A percentile compares a stretch with the other conserved stretches of the same genome.
These are phyloP conservation scores for Aspergillus sergii DNA, from an alignment of 2,329 filamentous ascomycete genomes.

Conservation along the genomic window DNA sequence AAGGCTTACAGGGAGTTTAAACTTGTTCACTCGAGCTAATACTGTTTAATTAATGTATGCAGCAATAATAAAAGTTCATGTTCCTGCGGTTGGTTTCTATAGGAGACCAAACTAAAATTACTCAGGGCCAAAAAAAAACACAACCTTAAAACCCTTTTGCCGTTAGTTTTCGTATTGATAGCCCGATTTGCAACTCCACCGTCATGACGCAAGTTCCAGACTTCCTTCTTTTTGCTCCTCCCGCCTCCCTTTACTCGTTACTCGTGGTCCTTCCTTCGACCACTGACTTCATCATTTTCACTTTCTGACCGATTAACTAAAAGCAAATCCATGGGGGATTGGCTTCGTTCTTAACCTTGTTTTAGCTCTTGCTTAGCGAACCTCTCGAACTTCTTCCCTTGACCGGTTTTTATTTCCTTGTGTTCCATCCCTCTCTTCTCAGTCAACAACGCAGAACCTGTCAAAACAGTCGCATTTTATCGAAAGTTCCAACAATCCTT, in stretches of 20 bases:
- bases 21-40: neutral
- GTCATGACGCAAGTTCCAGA: conserved; percentile 12
- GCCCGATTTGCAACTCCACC: neutral
- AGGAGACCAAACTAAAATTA: neutral
- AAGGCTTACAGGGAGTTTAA: neutral
- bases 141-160: neutral
- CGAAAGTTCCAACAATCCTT: neutral
- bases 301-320: neutral
- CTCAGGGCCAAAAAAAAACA: neutral
- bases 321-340: neutral
- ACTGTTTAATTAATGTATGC: neutral
- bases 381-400: neutral
- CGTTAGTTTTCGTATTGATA: neutral
- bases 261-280: neutral
- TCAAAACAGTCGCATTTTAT: neutral
- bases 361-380: neutral
- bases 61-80: neutral
- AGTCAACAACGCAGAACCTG: neutral
- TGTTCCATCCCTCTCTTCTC: neutral
- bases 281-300: conserved; percentile 3
- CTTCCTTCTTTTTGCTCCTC: conserved; percentile 1
- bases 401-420: neutral
- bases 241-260: neutral
- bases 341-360: conserved; percentile 2
- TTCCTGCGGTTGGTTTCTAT: neutral